Percentiles rank a stretch among this genome's conserved stretches.
Conservation (phyloP, 2,329 filamentous ascomycete species). For the Fonsecaea pedrosoi region DNA sequence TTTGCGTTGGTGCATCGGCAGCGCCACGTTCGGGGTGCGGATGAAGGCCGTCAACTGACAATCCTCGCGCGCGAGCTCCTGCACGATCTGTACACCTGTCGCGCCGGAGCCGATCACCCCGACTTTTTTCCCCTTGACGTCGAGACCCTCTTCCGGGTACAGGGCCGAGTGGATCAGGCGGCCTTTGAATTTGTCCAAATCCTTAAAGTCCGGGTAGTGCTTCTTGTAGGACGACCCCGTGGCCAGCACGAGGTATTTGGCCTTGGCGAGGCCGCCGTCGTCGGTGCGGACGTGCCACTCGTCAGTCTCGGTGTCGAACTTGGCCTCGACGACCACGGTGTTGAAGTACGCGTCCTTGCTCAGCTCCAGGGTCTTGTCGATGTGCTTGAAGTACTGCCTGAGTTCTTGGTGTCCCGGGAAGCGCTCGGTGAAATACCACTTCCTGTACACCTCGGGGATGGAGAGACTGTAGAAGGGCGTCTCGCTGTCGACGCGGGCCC, state of each 20-base stretch:
- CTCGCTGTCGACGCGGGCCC: slow-evolving; percentile 57
- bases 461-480: slow-evolving; percentile 62
- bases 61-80: slow-evolving; percentile 63
- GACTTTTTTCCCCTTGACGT: slow-evolving; percentile 65
- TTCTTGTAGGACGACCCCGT: slow-evolving; percentile 52
- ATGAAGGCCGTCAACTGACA: slow-evolving; percentile 62
- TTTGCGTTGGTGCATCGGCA: slow-evolving; percentile 64
- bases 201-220: slow-evolving; percentile 66
- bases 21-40: slow-evolving; percentile 68
- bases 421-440: slow-evolving; percentile 55
- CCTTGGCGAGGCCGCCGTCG: slow-evolving; percentile 42
- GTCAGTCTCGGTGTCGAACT: slow-evolving; percentile 43
- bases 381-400: slow-evolving; percentile 50
- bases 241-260: slow-evolving; percentile 33
- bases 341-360: slow-evolving; percentile 48
- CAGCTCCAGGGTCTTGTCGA: slow-evolving; percentile 50
- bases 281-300: slow-evolving; percentile 51
- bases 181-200: slow-evolving; percentile 65
- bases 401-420: slow-evolving; percentile 51
- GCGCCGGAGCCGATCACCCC: slow-evolving; percentile 70
- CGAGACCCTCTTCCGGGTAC: slow-evolving; percentile 62
- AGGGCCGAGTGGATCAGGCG: slow-evolving; percentile 65
- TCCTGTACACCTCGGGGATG: slow-evolving; percentile 56
- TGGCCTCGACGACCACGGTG: slow-evolving; percentile 46
- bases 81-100: slow-evolving; percentile 68